Evolutionary conservation across 2,329 filamentous ascomycete genomes (phyloP).

Genomic region (Incumbomyces delicatus): DNA sequence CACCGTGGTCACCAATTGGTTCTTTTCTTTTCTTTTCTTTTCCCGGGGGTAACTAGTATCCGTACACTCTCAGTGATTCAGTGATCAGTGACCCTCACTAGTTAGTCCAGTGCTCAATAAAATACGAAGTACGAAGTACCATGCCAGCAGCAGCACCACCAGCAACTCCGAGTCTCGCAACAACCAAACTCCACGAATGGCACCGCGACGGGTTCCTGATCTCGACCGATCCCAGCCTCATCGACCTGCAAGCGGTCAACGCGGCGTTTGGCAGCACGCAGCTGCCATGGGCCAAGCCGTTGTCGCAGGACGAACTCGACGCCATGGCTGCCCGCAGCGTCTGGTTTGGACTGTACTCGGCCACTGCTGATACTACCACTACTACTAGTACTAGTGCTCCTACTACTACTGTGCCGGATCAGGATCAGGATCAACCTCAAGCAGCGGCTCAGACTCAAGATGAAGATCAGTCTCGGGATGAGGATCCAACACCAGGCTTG

Average conservation of each 20-base stretch:
- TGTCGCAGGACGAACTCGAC: conserved; percentile 40
- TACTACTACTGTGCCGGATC: neutral
- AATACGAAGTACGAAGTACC: too few relatives aligned
- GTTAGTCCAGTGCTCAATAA: too few relatives aligned
- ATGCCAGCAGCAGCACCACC: too few relatives aligned
- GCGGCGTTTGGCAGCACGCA: conserved; percentile 46
- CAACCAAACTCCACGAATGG: conserved; percentile 9
- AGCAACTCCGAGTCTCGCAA: neutral
- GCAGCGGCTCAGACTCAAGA: too few relatives aligned
- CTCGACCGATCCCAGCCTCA: conserved; percentile 49
- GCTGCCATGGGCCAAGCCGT: conserved; percentile 51
- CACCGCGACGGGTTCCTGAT: conserved; percentile 44
- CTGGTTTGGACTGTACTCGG: conserved; percentile 48
- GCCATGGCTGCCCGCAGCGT: conserved; percentile 49
- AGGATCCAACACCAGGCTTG: conserved; percentile 17
- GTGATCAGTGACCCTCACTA: too few relatives aligned
- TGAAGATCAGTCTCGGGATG: too few relatives aligned
- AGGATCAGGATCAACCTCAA: too few relatives aligned
- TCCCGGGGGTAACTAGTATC: too few relatives aligned
- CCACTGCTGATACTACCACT: conserved; percentile 4
- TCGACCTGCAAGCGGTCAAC: conserved; percentile 48
- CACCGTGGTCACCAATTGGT: too few relatives aligned
- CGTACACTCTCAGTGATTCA: too few relatives aligned
- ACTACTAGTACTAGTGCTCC: conserved; percentile 10
- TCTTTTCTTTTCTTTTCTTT: too few relatives aligned